Evolutionary conservation across 495 filamentous ascomycete genomes (phyloP), one percentile per base, ranked within the genome.

Genomic region (Penicillium argentinense): DNA sequence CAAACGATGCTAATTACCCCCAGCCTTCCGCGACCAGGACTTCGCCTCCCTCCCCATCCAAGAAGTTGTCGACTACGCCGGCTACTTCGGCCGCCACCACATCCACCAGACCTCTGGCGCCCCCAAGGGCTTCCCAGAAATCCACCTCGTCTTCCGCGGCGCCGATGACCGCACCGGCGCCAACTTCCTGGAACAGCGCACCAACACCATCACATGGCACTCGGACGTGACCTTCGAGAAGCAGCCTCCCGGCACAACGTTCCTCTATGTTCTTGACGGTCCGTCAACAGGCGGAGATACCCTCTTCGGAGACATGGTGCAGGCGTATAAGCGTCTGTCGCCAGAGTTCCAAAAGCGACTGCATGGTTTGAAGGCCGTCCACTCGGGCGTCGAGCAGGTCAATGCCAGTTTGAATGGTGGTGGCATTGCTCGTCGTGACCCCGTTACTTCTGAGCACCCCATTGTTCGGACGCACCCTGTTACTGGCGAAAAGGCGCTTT

Each of bases 401-500:
- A 68, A 75, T 32, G 72, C 64, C 30, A 74, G 74, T 44, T 42
- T 68, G 41, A 69, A 69, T 29, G 67, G 69, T 9, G 78, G 75
- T 3, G 74, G 76, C 12, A 69, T 79, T 50, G 72, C 76, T 13
- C 68, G 77, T 23, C 71, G 80, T n/a, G 73, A 80, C 24, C 77
- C 78, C 1, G 69, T 83, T 16, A 68, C 62, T 4, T 70, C 67
- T 4, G 78, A 77, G 27, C 82, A 84, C 54, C 82, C 82, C 0
- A 57, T 85, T 50, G 80, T 86, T 4, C 63, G 83, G 6, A 83
- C 76, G 4, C 83, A 87, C 56, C 81, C 81, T 0, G 73, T 75
- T 16, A 63, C 60, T 4, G 64, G 91, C 9, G 87, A 95, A 73
- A 95, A 95, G 68, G 87, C 89, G 0, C 67, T 95, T 7, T 95